Conservation (phyloP, 2,329 filamentous ascomycete genomes). For the Talaromyces sp. region DNA sequence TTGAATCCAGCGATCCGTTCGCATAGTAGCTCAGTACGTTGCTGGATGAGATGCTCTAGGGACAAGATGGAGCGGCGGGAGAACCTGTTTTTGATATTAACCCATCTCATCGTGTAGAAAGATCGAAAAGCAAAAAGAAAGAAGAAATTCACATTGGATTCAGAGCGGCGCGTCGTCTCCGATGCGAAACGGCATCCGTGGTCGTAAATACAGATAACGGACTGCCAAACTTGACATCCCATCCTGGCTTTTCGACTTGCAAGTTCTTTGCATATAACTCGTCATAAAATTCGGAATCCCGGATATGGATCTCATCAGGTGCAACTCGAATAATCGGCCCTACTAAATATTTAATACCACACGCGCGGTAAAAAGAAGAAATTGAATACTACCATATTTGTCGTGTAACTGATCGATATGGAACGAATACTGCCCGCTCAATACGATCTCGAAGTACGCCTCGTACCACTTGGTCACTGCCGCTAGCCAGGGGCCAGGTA, state of each 20-base stretch:
- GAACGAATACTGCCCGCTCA: slow-evolving; percentile 25
- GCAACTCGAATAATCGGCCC: slow-evolving; percentile 34
- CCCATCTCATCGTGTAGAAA: no score
- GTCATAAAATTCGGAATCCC: slow-evolving; percentile 30
- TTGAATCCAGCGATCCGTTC: slow-evolving; percentile 22
- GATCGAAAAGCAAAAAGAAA: neutral
- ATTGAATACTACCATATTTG: slow-evolving; percentile 29
- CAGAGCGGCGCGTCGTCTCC: slow-evolving; percentile 32
- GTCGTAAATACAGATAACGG: slow-evolving; percentile 34
- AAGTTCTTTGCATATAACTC: slow-evolving; percentile 30
- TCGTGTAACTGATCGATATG: slow-evolving; percentile 27
- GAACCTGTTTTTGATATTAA: slow-evolving; percentile 16
- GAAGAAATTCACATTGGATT: slow-evolving; percentile 23
- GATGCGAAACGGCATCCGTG: slow-evolving; percentile 31
- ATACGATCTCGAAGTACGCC: slow-evolving; percentile 29
- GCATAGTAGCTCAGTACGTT: slow-evolving; percentile 24
- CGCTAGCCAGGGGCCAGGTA: slow-evolving; percentile 34
- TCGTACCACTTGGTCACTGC: slow-evolving; percentile 29
- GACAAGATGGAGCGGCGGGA: slow-evolving; percentile 20
- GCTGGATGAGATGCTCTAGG: slow-evolving; percentile 25
- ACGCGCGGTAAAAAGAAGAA: neutral
- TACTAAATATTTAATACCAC: slow-evolving; percentile 15
- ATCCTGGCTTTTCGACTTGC: slow-evolving; percentile 30
- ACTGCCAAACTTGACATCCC: slow-evolving; percentile 24
- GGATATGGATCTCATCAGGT: slow-evolving; percentile 33